phyloP scores from a whole-genome alignment of 2,329 filamentous ascomycete species.

The Parastagonospora avenae region DNA sequence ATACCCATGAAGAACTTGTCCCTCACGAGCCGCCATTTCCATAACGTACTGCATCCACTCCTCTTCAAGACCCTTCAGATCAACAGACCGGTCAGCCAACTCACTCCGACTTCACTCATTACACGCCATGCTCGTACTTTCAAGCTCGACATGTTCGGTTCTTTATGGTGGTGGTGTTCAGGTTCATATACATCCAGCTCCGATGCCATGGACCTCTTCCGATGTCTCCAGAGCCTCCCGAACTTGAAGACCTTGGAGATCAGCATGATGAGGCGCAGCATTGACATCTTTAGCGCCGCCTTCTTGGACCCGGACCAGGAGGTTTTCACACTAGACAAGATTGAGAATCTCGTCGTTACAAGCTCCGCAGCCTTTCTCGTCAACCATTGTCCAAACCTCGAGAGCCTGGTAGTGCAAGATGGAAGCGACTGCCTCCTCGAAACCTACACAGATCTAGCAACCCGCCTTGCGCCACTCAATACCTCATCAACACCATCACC shows the following conservation, averaged over 20 bases:
- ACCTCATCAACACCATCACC: not conserved
- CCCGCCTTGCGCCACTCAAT: slow-evolving; percentile 5
- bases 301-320: slow-evolving; percentile 2
- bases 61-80: slow-evolving; percentile 20
- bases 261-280: slow-evolving; percentile 24
- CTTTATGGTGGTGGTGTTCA: slow-evolving; percentile 24
- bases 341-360: slow-evolving; percentile 12
- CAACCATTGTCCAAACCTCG: slow-evolving; percentile 14
- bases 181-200: slow-evolving; percentile 16
- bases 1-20: slow-evolving; percentile 15
- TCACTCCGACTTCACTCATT: slow-evolving; percentile 3
- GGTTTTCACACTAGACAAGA: slow-evolving; percentile 6
- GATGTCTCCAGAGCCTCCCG: slow-evolving; percentile 7
- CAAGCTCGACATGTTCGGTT: slow-evolving; percentile 24
- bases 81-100: slow-evolving; percentile 17
- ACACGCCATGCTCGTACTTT: slow-evolving; percentile 9
- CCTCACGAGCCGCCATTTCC: slow-evolving; percentile 13
- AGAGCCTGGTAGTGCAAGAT: slow-evolving; percentile 12
- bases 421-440: slow-evolving; percentile 16
- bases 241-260: slow-evolving; percentile 14
- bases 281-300: slow-evolving; percentile 18
- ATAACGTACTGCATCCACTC: slow-evolving; percentile 7
- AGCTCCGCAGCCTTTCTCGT: slow-evolving; percentile 14
- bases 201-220: slow-evolving; percentile 20
- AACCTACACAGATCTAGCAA: slow-evolving; percentile 10